phyloP scores from a whole-genome alignment of 495 filamentous ascomycete species.

The Cercophora samala region DNA sequence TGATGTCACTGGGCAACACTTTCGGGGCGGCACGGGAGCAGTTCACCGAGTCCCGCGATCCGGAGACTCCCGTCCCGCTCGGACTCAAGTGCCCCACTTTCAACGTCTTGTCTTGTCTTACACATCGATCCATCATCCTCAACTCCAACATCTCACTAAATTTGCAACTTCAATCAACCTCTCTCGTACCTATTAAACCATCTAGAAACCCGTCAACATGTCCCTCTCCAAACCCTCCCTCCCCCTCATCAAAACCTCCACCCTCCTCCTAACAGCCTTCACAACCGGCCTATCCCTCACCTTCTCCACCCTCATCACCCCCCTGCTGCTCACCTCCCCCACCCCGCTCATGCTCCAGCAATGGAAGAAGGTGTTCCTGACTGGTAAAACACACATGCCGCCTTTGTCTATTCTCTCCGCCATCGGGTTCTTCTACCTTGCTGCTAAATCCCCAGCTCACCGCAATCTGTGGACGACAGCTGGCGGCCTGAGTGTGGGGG shows the following conservation, averaged over 20 bases:
- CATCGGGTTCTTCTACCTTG: conserved; percentile 44
- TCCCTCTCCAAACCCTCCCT: conserved; percentile 20
- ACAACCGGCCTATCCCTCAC: conserved; percentile 41
- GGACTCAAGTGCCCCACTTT: neutral
- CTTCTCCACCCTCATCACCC: conserved; percentile 44
- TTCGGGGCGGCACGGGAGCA: neutral
- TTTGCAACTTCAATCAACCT: neutral
- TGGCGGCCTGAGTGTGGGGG: conserved; percentile 37
- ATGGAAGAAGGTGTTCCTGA: conserved; percentile 41
- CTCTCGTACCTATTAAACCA: neutral
- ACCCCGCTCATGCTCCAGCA: conserved; percentile 49
- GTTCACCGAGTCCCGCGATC: neutral
- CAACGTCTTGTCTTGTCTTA: neutral
- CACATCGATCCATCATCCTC: too few species aligned
- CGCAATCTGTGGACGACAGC: conserved; percentile 25
- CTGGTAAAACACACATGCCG: conserved; percentile 36
- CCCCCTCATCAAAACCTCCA: conserved; percentile 45
- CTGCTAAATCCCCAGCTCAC: conserved; percentile 14
- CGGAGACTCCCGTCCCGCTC: neutral
- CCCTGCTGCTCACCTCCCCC: conserved; percentile 52
- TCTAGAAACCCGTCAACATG: neutral
- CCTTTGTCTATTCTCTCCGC: conserved; percentile 32
- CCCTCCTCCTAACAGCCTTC: conserved; percentile 46
- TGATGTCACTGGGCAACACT: neutral
- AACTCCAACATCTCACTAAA: too few species aligned